Conservation (phyloP, 176 grass and related monocot species). For the Melocanna baccifera region DNA sequence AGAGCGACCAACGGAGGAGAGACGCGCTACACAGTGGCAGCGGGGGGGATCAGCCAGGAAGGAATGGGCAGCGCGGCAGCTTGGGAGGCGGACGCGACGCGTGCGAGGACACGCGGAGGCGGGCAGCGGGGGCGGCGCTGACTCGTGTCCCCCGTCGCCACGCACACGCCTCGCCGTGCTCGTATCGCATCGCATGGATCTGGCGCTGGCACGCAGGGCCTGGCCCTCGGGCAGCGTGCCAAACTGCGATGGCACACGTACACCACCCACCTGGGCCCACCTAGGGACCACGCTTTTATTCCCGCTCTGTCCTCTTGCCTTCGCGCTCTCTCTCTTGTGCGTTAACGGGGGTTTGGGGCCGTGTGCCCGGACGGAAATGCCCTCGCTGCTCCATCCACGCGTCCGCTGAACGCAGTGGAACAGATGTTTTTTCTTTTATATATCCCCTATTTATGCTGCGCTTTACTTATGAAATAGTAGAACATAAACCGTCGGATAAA, state of each 20-base stretch:
- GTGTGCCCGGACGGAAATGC: no score
- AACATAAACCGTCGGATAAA: no score
- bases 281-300: not conserved
- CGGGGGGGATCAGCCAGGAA: no score
- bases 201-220: no score
- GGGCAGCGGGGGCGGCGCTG: not conserved
- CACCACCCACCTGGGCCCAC: not conserved
- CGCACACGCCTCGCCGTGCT: not conserved
- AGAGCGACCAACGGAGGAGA: no score
- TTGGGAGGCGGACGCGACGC: not conserved
- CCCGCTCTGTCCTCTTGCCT: not conserved
- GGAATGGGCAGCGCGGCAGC: not conserved
- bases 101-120: constrained; percentile 11
- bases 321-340: not conserved
- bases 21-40: no score
- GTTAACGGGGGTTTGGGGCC: no score
- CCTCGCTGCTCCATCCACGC: no score
- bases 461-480: no score
- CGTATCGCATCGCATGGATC: not conserved
- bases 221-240: not conserved
- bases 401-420: no score
- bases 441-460: no score
- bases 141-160: not conserved
- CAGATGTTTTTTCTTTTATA: no score
- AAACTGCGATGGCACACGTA: not conserved